A percentile compares a stretch with the other conserved stretches of the same genome.
Conservation (phyloP, 2,329 filamentous ascomycete species). For the Ophiosphaerella herpotricha region DNA sequence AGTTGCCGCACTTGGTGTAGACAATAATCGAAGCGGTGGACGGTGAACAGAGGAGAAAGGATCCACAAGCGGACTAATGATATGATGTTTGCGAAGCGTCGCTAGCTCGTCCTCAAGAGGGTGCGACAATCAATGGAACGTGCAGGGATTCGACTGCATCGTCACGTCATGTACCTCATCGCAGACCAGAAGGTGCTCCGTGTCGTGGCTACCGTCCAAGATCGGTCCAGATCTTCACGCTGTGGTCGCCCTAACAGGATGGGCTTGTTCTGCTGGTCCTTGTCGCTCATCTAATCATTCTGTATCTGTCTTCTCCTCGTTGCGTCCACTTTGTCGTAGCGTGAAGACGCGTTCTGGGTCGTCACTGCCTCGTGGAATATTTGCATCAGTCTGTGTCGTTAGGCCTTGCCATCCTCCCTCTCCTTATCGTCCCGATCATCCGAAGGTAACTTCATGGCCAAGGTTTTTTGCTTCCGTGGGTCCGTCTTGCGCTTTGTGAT, state of each 20-base stretch:
- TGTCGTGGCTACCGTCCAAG: constrained; percentile 16
- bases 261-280: constrained; percentile 4
- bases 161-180: constrained; percentile 8
- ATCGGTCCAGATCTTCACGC: constrained; percentile 12
- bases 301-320: not conserved
- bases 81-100: constrained; percentile 3
- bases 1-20: not conserved
- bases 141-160: constrained; percentile 1
- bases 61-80: not conserved
- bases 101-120: constrained; percentile 2
- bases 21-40: not conserved
- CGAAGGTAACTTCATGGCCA: not conserved
- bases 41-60: not conserved
- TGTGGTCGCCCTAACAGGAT: not conserved
- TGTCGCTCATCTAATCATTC: not conserved
- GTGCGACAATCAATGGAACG: constrained; percentile 4
- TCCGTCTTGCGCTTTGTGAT: constrained; percentile 3
- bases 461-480: not conserved
- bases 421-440: constrained; percentile 3
- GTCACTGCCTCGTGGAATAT: not conserved
- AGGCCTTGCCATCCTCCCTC: not conserved
- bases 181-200: constrained; percentile 3
- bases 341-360: too few relatives aligned
- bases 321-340: too few relatives aligned
- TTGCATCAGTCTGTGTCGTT: not conserved